Percentiles rank a stretch among this genome's conserved stretches.
phyloP scores from a whole-genome alignment of 805 yeast genomes.

The Wickerhamomyces bovis region DNA sequence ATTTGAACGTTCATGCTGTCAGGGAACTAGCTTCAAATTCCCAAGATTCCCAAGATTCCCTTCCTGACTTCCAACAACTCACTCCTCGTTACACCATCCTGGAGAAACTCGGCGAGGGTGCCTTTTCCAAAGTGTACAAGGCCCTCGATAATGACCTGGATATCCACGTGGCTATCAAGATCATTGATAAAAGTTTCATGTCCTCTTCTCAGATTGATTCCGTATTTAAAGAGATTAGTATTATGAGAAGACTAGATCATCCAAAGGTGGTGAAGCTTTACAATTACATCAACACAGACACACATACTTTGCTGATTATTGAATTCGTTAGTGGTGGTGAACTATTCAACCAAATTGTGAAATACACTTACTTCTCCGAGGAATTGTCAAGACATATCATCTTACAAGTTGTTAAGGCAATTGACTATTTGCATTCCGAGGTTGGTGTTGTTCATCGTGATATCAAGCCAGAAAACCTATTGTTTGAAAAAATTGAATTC shows the following conservation, averaged over 20 bases:
- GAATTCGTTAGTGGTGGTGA: constrained; percentile 79
- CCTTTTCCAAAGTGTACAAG: constrained; percentile 69
- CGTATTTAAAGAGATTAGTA: constrained; percentile 73
- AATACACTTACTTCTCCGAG: constrained; percentile 60
- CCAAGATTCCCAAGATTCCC: neutral
- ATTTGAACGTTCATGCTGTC: neutral
- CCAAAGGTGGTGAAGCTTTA: constrained; percentile 60
- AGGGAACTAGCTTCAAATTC: neutral
- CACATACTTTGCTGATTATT: constrained; percentile 62
- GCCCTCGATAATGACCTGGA: constrained; percentile 33
- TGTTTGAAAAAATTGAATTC: constrained; percentile 55
- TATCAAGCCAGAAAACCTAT: constrained; percentile 73
- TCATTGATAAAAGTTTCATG: constrained; percentile 64
- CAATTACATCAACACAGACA: constrained; percentile 58
- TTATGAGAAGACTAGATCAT: constrained; percentile 61
- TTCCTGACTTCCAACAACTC: constrained; percentile 17
- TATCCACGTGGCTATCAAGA: constrained; percentile 41
- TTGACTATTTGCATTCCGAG: constrained; percentile 63
- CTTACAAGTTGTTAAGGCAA: constrained; percentile 55
- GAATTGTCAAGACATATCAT: constrained; percentile 59
- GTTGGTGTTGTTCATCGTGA: constrained; percentile 81
- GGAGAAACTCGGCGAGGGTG: constrained; percentile 71
- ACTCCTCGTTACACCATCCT: constrained; percentile 31
- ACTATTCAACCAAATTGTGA: constrained; percentile 60
- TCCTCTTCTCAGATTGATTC: constrained; percentile 57